Evolutionary conservation across 2,329 filamentous ascomycete genomes (phyloP).

Genomic region (Colletotrichum tropicicola): DNA sequence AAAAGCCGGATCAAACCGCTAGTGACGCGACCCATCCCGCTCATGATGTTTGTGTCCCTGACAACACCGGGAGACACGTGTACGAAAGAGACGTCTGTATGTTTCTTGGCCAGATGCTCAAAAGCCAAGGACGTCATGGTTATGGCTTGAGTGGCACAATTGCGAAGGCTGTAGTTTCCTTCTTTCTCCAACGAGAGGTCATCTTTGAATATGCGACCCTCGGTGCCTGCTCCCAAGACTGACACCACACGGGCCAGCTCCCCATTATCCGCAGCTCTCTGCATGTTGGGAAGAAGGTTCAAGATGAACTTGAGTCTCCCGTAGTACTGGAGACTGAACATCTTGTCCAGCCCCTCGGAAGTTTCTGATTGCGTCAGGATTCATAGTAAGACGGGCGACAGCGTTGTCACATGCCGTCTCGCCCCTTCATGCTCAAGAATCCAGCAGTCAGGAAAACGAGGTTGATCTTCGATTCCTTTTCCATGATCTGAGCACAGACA

Average conservation of each 20-base stretch:
- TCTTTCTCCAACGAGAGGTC: constrained; percentile 48
- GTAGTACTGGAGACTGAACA: constrained; percentile 63
- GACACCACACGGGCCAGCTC: constrained; percentile 55
- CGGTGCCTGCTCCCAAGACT: constrained; percentile 58
- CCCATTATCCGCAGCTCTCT: constrained; percentile 27
- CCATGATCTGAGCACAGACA: constrained; percentile 54
- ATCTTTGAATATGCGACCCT: constrained; percentile 40
- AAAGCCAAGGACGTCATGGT: constrained; percentile 57
- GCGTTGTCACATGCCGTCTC: too few species aligned
- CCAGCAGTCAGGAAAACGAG: constrained; percentile 56
- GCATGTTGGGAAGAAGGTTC: constrained; percentile 65
- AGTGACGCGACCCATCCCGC: neutral
- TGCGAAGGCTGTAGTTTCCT: constrained; percentile 38
- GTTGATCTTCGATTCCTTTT: constrained; percentile 53
- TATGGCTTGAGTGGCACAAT: constrained; percentile 52
- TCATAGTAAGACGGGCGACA: too few species aligned
- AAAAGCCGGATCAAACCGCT: neutral
- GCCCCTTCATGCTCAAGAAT: constrained; percentile 27
- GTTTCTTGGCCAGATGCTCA: constrained; percentile 53
- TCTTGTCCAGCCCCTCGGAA: constrained; percentile 62
- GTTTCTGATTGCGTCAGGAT: too few species aligned
- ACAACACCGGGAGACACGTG: neutral
- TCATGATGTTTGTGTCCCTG: neutral
- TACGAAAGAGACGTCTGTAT: constrained; percentile 44
- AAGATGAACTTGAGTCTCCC: constrained; percentile 64